Percentiles rank a stretch among this genome's conserved stretches.
Evolutionary conservation across 768 basidiomycete genomes (phyloP).

Genomic region (Agaricus subrufescens): DNA sequence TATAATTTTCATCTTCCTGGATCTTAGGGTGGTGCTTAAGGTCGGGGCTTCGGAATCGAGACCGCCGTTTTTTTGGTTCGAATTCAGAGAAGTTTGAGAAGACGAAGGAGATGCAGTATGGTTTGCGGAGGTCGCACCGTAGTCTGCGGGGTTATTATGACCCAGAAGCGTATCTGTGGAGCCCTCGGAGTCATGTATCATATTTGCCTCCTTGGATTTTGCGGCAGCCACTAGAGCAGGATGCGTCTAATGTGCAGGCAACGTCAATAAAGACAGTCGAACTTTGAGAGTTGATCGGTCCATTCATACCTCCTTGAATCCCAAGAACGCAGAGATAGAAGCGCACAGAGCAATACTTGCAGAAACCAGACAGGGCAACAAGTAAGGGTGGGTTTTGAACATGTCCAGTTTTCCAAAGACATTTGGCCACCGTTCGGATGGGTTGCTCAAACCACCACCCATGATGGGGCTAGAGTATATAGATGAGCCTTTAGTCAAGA

Average conservation of each 20-base stretch:
- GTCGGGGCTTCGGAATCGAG: constrained; percentile 6
- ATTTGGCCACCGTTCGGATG: constrained; percentile 55
- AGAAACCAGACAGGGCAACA: constrained; percentile 42
- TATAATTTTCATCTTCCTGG: constrained; percentile 24
- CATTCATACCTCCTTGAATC: constrained; percentile 41
- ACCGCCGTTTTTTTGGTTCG: not conserved
- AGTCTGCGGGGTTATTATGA: constrained; percentile 5
- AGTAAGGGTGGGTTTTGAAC: constrained; percentile 36
- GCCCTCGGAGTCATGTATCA: not conserved
- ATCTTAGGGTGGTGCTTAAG: constrained; percentile 19
- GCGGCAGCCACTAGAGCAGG: constrained; percentile 19
- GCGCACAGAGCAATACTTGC: constrained; percentile 28
- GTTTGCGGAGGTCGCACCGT: constrained; percentile 10
- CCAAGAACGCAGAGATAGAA: constrained; percentile 28
- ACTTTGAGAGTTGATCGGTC: not conserved
- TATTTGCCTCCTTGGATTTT: constrained; percentile 4
- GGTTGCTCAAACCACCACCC: constrained; percentile 59
- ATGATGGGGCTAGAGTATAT: constrained; percentile 46
- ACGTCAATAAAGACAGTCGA: not conserved
- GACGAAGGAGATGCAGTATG: constrained; percentile 3
- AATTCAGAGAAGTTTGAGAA: constrained; percentile 8
- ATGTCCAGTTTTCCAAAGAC: constrained; percentile 42
- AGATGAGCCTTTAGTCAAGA: not conserved
- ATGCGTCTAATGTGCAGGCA: constrained; percentile 21
- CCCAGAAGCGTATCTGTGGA: constrained; percentile 6